Evolutionary conservation across 108 stramenopile species (phyloP).

Genomic region (Hondaea fermentalgiana): DNA sequence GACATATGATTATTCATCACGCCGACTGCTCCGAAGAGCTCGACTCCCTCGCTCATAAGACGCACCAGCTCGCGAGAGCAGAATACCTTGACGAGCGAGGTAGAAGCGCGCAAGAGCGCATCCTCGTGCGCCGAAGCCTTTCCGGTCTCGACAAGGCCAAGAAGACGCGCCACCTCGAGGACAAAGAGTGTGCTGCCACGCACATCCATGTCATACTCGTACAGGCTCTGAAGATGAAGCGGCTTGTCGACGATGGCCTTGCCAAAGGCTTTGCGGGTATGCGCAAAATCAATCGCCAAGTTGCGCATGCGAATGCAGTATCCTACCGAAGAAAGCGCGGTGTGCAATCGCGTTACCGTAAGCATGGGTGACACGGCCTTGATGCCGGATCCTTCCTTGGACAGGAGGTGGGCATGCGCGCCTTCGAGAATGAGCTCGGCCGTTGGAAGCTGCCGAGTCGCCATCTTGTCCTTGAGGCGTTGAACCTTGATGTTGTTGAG

Average conservation of each 20-base stretch:
- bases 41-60: constrained; percentile 12
- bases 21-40: background rate
- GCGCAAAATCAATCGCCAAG: constrained; percentile 10
- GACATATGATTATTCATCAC: background rate
- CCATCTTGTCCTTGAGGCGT: constrained; percentile 13
- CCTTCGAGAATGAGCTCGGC: background rate
- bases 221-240: background rate
- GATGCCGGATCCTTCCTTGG: background rate
- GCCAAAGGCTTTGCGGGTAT: background rate
- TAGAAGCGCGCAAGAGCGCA: background rate
- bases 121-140: background rate
- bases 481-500: constrained; percentile 11
- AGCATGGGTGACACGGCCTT: constrained; percentile 1
- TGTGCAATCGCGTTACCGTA: background rate
- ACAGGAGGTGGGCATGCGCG: background rate
- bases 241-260: constrained; percentile 7
- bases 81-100: background rate
- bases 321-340: background rate
- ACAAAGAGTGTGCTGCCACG: background rate
- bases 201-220: background rate
- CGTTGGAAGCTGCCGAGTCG: background rate
- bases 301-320: constrained; percentile 3
- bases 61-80: background rate
- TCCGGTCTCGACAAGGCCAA: background rate
- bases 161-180: background rate